Conservation (phyloP, 192 early-diverging fungal genomes). For the Coemansia sp. region DNA sequence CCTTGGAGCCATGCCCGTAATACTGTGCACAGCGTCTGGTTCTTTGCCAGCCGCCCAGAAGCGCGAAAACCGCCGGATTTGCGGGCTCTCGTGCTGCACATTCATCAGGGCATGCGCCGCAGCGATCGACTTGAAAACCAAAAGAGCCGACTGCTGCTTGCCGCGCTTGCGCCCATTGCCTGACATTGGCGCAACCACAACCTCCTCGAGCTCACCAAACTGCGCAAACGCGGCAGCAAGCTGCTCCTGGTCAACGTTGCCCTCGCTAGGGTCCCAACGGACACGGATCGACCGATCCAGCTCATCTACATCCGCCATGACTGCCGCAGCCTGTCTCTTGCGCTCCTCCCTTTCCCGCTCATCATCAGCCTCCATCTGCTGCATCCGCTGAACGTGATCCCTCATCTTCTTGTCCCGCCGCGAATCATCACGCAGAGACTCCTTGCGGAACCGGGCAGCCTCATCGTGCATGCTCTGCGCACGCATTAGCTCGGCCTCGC, state of each 20-base stretch:
- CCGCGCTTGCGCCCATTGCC: constrained; percentile 5
- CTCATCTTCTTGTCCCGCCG: constrained; percentile 35
- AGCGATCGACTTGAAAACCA: constrained; percentile 39
- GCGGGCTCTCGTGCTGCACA: constrained; percentile 7
- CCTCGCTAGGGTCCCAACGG: constrained; percentile 24
- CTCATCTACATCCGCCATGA: constrained; percentile 32
- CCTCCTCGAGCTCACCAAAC: constrained; percentile 47
- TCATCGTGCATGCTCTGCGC: constrained; percentile 25
- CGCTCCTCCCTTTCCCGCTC: constrained; percentile 5
- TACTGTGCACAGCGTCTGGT: constrained; percentile 26
- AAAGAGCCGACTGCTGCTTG: constrained; percentile 28
- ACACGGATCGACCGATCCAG: constrained; percentile 38
- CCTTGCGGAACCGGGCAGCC: constrained; percentile 38
- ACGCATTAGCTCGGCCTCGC: constrained; percentile 5
- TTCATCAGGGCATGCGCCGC: constrained; percentile 47
- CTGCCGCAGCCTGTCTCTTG: constrained; percentile 1
- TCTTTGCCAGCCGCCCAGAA: constrained; percentile 38
- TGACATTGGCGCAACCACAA: constrained; percentile 40
- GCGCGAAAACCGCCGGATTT: constrained; percentile 16
- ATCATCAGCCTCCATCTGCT: constrained; percentile 6
- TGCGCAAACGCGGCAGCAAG: constrained; percentile 22
- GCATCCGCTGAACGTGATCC: constrained; percentile 22
- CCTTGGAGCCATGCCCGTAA: not conserved
- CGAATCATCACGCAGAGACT: constrained; percentile 21
- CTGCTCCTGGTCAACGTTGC: constrained; percentile 3